Base-by-base conservation (phyloP, 2,329 filamentous ascomycete species). In the Drechmeria coniospora region DNA sequence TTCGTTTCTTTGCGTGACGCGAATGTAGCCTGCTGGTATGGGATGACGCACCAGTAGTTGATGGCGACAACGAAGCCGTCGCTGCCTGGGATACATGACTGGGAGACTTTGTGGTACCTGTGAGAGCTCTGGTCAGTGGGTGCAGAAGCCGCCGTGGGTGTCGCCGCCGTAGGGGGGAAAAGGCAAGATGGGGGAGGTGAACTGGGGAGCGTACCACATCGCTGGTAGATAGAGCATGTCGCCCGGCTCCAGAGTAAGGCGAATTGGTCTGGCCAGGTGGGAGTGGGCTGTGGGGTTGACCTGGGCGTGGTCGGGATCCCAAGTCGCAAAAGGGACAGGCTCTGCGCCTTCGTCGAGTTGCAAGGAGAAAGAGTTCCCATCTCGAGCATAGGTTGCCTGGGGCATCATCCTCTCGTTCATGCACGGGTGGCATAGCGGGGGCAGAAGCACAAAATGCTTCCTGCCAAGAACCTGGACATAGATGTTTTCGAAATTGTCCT, bases 401-500 rank as follows among this genome's bases (percentile, higher is more conserved):
- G 42, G 41, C 4, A 86, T 54, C 1, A 45, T 40, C 37, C 54
- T 54, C 54, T 87, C 81, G 32, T 71, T 70, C 23, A 84, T 71
- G 35, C 74, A 79, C 1, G 76, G 61, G 38, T 74, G 67, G 35
- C 72, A 79, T 1, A 78, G 49, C 0, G 80, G 74, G n/a, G 81
- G 76, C 2, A 90, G 51, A 2, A 90, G 57, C 0, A 74, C 65
- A 39, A 90, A 90, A 39, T 79, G 71, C 47, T 90, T 90, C 31
- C 56, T 54, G 0, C 81, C 82, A 1, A 72, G 49, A 10, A 87
- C 51, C 43, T 87, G 80, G 2, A 82, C 76, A 47, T 86, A 90
- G 1, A 90, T 64, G 46, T 90, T 90, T 49, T 90, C 80, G 49
- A 86, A 87, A 42, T 79, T 79, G 53, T 90, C 82, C 43, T 78